Conservation (phyloP, 2,329 filamentous ascomycete genomes). For the Fusarium globosum region DNA sequence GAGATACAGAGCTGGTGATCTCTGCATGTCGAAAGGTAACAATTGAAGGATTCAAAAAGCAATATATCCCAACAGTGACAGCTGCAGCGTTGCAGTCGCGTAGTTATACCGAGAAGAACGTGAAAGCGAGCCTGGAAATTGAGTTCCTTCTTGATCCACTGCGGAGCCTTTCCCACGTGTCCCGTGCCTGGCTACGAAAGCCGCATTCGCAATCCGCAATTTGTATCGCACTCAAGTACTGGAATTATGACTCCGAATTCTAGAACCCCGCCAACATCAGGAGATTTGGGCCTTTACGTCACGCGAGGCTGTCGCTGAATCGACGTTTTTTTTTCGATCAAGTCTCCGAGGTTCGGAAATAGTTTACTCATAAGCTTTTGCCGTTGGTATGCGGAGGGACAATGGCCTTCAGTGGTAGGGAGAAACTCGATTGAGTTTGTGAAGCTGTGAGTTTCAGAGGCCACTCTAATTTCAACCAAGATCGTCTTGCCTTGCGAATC, state of each 20-base stretch:
- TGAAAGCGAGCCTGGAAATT: slow-evolving; percentile 1
- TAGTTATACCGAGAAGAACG: neutral
- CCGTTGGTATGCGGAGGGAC: too few relatives aligned
- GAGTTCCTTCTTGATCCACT: slow-evolving; percentile 2
- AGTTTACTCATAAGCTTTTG: neutral
- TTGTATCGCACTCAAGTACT: neutral
- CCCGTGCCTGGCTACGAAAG: neutral
- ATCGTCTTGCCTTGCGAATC: neutral
- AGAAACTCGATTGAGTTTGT: neutral
- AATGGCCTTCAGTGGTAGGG: neutral
- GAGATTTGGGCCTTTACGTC: slow-evolving; percentile 6
- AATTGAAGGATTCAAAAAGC: neutral
- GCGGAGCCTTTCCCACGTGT: slow-evolving; percentile 4
- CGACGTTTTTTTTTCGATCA: neutral
- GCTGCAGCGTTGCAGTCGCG: neutral
- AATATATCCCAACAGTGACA: neutral
- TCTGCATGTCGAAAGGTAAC: neutral
- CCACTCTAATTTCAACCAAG: neutral
- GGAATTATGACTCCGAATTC: neutral
- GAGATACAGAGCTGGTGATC: neutral
- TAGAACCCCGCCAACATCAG: slow-evolving; percentile 17
- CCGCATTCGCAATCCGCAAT: neutral
- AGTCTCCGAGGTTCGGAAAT: neutral
- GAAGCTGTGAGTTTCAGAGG: neutral
- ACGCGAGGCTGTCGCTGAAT: slow-evolving; percentile 6